Evolutionary conservation across 495 filamentous ascomycete species (phyloP).

Genomic region (Cairneyella variabilis): DNA sequence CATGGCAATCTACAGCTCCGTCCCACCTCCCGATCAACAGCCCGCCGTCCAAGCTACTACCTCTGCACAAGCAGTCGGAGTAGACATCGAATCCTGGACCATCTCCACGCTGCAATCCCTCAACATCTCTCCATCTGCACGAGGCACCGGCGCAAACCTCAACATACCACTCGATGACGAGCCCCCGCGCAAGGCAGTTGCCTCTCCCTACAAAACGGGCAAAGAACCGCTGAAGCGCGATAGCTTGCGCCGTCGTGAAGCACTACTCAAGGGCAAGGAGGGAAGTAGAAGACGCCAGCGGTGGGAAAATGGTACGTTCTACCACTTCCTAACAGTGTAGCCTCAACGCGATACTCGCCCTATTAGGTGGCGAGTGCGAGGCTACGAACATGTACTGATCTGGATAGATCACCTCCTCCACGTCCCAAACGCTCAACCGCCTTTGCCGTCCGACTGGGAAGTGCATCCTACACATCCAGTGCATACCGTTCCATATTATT

Average conservation of each 20-base stretch:
- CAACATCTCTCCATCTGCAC: slow-evolving; percentile 39
- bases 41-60: background rate
- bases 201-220: slow-evolving; percentile 12
- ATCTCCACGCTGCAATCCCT: slow-evolving; percentile 45
- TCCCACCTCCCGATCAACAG: slow-evolving; percentile 28
- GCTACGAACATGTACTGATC: background rate
- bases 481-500: slow-evolving; percentile 79
- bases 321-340: background rate
- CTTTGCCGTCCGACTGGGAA: slow-evolving; percentile 75
- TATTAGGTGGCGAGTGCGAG: background rate
- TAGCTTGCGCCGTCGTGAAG: slow-evolving; percentile 56
- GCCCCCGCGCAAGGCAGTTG: background rate
- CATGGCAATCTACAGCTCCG: slow-evolving; percentile 25
- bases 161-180: slow-evolving; percentile 42
- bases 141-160: slow-evolving; percentile 39
- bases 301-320: slow-evolving; percentile 84
- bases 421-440: slow-evolving; percentile 83
- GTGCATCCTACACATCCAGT: slow-evolving; percentile 74
- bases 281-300: slow-evolving; percentile 82
- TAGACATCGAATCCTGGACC: slow-evolving; percentile 49
- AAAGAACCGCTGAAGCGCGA: slow-evolving; percentile 34
- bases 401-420: slow-evolving; percentile 76
- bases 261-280: slow-evolving; percentile 84
- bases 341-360: slow-evolving; percentile 6
- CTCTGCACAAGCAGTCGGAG: background rate